Evolutionary conservation across 306 rosid genomes (phyloP).

Genomic region (Citrullus amarus): DNA sequence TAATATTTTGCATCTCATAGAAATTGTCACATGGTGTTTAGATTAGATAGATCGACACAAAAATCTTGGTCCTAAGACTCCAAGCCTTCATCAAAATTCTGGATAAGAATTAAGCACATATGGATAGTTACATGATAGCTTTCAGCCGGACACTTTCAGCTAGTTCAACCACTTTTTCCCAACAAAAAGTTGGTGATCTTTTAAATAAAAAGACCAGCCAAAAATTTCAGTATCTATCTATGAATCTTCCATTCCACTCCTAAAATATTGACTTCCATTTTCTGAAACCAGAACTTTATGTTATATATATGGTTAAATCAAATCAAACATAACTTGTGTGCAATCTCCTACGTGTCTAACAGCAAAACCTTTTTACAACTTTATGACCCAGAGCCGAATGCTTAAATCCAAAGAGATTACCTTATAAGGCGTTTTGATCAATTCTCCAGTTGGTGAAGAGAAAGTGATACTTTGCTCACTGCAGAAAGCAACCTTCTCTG

Average conservation of each 20-base stretch:
- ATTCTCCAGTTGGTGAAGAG: conserved; percentile 31
- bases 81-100: neutral
- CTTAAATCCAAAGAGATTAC: conserved; percentile 14
- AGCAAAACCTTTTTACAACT: neutral
- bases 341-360: neutral
- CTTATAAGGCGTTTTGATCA: conserved; percentile 44
- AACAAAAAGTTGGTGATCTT: neutral
- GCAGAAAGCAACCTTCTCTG: conserved; percentile 55
- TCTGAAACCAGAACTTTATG: neutral
- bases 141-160: neutral
- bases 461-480: conserved; percentile 48
- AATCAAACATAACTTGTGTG: neutral
- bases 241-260: neutral
- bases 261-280: neutral
- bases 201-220: neutral
- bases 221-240: neutral
- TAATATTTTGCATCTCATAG: neutral
- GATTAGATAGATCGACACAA: neutral
- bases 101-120: neutral
- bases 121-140: neutral
- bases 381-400: neutral
- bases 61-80: neutral
- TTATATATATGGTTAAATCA: neutral
- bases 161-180: neutral
- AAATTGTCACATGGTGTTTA: neutral